Evolutionary conservation across 108 stramenopile genomes (phyloP).

Genomic region (Stephanodiscus triporus): DNA sequence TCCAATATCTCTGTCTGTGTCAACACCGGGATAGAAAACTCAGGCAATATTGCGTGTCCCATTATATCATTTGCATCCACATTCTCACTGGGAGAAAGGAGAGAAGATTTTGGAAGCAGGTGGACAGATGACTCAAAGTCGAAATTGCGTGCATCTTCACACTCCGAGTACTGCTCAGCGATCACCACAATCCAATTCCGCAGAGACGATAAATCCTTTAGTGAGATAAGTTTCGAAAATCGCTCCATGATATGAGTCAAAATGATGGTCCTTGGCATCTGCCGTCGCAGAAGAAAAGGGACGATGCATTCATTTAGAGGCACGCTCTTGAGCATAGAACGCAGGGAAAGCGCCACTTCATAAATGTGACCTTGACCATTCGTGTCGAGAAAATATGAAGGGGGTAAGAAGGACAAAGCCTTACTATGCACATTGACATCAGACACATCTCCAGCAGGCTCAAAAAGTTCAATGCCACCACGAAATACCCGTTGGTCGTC

Average conservation of each 20-base stretch:
- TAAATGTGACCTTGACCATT: slow-evolving; percentile 36
- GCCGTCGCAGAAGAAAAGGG: slow-evolving; percentile 33
- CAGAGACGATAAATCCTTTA: slow-evolving; percentile 11
- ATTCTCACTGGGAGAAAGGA: slow-evolving; percentile 2
- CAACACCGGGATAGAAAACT: slow-evolving; percentile 12
- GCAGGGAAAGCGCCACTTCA: slow-evolving; percentile 25
- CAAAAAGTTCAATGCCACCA: slow-evolving; percentile 13
- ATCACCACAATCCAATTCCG: slow-evolving; percentile 31
- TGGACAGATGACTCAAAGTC: slow-evolving; percentile 28
- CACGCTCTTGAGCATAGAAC: slow-evolving; percentile 7
- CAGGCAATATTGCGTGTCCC: slow-evolving; percentile 6
- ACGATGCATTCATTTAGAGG: slow-evolving; percentile 28
- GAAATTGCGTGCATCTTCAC: slow-evolving; percentile 13
- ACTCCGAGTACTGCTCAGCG: slow-evolving; percentile 28
- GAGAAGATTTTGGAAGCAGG: slow-evolving; percentile 19
- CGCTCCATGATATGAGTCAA: slow-evolving; percentile 20
- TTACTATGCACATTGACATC: slow-evolving; percentile 24
- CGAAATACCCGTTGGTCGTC: slow-evolving; percentile 30
- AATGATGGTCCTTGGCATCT: slow-evolving; percentile 15
- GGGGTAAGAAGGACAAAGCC: slow-evolving; percentile 32
- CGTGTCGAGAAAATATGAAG: slow-evolving; percentile 34
- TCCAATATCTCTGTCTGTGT: slow-evolving; percentile 40
- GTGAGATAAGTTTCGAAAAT: slow-evolving; percentile 18
- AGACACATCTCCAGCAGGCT: background rate
- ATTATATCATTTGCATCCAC: slow-evolving; percentile 7